Evolutionary conservation across 2,329 filamentous ascomycete species (phyloP), one percentile per base, ranked within the genome.

Genomic region (Diplodia intermedia): DNA sequence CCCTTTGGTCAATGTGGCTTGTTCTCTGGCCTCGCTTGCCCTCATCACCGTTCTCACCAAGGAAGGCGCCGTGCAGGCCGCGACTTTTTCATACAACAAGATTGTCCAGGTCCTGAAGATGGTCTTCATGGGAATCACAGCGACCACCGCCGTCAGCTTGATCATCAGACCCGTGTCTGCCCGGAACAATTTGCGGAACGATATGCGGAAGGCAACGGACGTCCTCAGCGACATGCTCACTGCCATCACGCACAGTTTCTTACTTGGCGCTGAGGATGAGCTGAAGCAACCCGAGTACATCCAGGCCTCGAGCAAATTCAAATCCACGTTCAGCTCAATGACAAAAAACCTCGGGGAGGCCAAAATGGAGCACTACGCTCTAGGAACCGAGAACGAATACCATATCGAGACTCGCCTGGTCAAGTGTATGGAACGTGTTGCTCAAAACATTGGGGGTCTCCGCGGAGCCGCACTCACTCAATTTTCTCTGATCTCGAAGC

Each of bases 1-100:
- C 73, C 91, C 92, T 7, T 81, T 95, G 67, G 92, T 95, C 71
- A 94, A 93, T 75, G 91, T 94, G 43, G 92, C 91, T 57, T 93
- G 91, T 72, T 97, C 93, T 38, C 83, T 97, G 71, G 89, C 94
- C 7, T 94, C 92, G 40, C 89, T 98, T 68, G 92, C 92, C 61
- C 91, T 95, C 71, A 97, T 97, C 75, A 94, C 91, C 2, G 88
- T 97, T 55, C 83, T 97, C 70, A 97, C 94, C 12, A 97, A 96
- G 79, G 94, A 97, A 79, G 93, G 93, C 62, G 89, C 93, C 2
- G 89, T 97, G 0, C 92, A 97, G 73, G 89, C 86, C 40, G 92
- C 91, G 6, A 89, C 90, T 65, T 93, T 97, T 74, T 93, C 91
- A 0, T 88, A 91, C 72, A 88, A 88, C 69, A 96, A 96, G 79